Evolutionary conservation across 495 filamentous ascomycete genomes (phyloP).

Genomic region (Penicillium robsamsonii): DNA sequence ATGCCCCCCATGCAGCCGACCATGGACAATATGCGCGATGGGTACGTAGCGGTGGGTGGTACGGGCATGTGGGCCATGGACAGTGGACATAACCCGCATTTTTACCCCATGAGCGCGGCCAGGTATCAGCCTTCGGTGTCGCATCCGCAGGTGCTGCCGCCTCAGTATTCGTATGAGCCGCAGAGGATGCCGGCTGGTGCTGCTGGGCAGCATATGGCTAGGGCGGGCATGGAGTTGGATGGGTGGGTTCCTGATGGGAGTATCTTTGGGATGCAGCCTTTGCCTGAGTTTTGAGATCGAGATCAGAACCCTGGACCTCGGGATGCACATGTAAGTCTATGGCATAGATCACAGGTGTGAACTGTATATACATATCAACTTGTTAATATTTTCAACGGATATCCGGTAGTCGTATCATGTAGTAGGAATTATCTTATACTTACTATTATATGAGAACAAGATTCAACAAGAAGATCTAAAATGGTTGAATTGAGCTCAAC

Average conservation of each 20-base stretch:
- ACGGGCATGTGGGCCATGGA: constrained; percentile 29
- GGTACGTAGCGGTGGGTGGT: constrained; percentile 24
- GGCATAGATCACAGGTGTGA: not conserved
- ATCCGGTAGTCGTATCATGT: not conserved
- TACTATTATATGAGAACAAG: not conserved
- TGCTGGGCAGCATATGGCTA: constrained; percentile 15
- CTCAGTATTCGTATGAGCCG: constrained; percentile 32
- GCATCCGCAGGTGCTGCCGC: constrained; percentile 18
- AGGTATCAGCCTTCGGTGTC: constrained; percentile 19
- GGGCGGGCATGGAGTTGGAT: constrained; percentile 37
- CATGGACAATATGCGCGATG: constrained; percentile 21
- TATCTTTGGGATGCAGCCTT: constrained; percentile 33
- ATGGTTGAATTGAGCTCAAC: not conserved
- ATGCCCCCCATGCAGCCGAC: constrained; percentile 18
- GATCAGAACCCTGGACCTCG: not conserved
- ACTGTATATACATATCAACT: not conserved
- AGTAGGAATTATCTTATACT: not conserved
- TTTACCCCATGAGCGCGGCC: constrained; percentile 17
- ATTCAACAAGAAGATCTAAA: not conserved
- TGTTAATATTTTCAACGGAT: not conserved
- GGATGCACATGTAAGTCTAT: not conserved
- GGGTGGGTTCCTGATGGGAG: constrained; percentile 39
- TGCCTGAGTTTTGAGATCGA: constrained; percentile 34
- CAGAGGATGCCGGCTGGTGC: constrained; percentile 19
- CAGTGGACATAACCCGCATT: constrained; percentile 7